Conservation (phyloP, 1,139 yeast genomes). For the Petasospora rhodanensis region DNA sequence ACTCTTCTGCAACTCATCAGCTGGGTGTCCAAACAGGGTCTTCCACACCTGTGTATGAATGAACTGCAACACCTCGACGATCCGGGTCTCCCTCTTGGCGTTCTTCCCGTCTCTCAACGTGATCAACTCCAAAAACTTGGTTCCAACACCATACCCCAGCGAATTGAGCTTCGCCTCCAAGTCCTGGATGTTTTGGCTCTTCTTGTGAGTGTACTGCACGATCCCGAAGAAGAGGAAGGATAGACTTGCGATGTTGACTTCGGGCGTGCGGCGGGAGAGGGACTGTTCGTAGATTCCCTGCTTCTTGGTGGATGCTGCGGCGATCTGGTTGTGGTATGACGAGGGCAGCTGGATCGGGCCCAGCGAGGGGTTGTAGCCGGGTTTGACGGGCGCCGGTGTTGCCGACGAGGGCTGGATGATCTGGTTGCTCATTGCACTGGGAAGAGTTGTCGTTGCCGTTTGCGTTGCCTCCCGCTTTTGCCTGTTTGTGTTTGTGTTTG, state of each 20-base stretch:
- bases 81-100: constrained; percentile 65
- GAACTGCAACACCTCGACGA: constrained; percentile 78
- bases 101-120: constrained; percentile 62
- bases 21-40: constrained; percentile 72
- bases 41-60: constrained; percentile 83
- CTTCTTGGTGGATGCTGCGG: constrained; percentile 13
- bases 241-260: constrained; percentile 62
- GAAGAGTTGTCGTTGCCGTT: neutral
- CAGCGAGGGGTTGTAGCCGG: constrained; percentile 25
- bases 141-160: constrained; percentile 70
- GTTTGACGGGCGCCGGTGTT: constrained; percentile 9
- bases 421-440: constrained; percentile 11
- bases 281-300: constrained; percentile 60
- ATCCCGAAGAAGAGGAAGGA: constrained; percentile 71
- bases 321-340: no score
- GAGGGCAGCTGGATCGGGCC: constrained; percentile 27
- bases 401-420: constrained; percentile 26
- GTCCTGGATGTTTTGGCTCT: constrained; percentile 69
- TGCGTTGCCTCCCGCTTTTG: no score
- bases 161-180: constrained; percentile 72
- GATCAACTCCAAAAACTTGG: constrained; percentile 52
- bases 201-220: constrained; percentile 60
- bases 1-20: constrained; percentile 85
- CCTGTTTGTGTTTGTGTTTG: neutral
- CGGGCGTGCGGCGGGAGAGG: constrained; percentile 58